phyloP scores from a whole-genome alignment of 116 monocot genomes.

The Dioscorea cayenensis region DNA sequence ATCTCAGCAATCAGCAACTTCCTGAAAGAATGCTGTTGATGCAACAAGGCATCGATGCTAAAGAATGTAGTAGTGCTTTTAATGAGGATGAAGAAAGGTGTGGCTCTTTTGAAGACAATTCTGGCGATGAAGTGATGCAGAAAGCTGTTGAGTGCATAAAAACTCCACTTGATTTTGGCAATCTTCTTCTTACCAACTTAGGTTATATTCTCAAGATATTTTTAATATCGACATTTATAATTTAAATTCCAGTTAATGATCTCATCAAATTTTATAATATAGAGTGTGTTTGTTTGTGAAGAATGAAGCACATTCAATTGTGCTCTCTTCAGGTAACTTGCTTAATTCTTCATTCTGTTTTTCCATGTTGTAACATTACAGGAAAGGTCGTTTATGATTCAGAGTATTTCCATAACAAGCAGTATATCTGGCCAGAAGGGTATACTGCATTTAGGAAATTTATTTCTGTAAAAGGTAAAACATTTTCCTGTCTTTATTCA shows the following conservation, averaged over 20 bases:
- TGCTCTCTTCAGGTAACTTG: background rate
- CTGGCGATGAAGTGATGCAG: constrained; percentile 20
- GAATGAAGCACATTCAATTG: background rate
- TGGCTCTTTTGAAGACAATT: constrained; percentile 30
- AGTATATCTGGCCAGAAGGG: constrained; percentile 85
- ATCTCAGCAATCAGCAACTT: constrained; percentile 81
- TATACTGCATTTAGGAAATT: constrained; percentile 87
- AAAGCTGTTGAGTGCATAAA: constrained; percentile 19
- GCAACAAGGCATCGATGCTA: constrained; percentile 33
- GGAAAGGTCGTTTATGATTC: constrained; percentile 79
- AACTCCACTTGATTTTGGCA: constrained; percentile 63
- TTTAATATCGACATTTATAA: background rate
- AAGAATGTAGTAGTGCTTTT: constrained; percentile 20
- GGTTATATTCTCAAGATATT: constrained; percentile 26
- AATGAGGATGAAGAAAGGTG: constrained; percentile 20
- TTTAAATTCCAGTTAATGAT: background rate
- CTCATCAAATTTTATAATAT: background rate
- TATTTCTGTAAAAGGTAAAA: constrained; percentile 69
- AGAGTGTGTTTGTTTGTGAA: background rate
- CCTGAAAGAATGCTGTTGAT: constrained; percentile 67
- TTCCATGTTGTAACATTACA: constrained; percentile 14
- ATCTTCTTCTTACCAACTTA: constrained; percentile 70
- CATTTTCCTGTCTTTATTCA: background rate
- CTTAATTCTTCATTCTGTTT: background rate
- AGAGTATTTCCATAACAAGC: constrained; percentile 66